Evolutionary conservation across 306 rosid species (phyloP), one percentile per base, ranked within the genome.

Genomic region (Clitoria ternatea): DNA sequence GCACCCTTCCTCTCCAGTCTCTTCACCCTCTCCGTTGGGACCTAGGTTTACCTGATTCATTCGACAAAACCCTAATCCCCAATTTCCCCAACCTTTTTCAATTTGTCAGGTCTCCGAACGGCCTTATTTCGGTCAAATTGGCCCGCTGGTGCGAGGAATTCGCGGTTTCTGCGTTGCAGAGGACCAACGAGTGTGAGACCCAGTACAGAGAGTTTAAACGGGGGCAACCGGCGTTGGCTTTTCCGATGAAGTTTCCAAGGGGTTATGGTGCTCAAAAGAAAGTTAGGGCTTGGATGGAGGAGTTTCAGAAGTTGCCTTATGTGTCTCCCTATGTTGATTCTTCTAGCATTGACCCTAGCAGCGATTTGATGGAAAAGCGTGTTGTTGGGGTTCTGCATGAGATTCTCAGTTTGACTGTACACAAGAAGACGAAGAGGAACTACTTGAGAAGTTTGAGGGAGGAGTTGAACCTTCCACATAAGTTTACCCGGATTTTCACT

Each of bases 331-430:
- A 90, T 36, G 91, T 66, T 65, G 87, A 88, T 74, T 84, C 88
- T 1, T 66, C 75, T 14, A 84, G 70, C 6, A 83, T 94, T 61
- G 97, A 89, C 63, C 97, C 96, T 1, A 78, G 66, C 10, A 90
- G 97, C 76, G 98, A 94, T 45, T 87, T 94, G 44, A 94, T 94
- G 98, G 98, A 94, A 86, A 94, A 94, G 68, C 82, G 97, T 32
- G 87, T 85, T 2, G 98, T 94, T 66, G 97, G 98, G 37, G 88
- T 94, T 78, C 73, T 94, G 44, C 98, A 94, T 56, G 98, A 90
- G 86, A 35, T 90, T 39, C 69, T 94, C 73, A 89, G 92, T 75
- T 70, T 94, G 75, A 85, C 91, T 18, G 57, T 90, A 66, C 97
- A 94, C 80, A 94, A 94, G 83, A 94, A 90, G 72, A 90, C 98